A percentile compares a stretch with the other conserved stretches of the same genome.
Conservation (phyloP, 2,329 filamentous ascomycete genomes). For the Polytolypa hystricis region DNA sequence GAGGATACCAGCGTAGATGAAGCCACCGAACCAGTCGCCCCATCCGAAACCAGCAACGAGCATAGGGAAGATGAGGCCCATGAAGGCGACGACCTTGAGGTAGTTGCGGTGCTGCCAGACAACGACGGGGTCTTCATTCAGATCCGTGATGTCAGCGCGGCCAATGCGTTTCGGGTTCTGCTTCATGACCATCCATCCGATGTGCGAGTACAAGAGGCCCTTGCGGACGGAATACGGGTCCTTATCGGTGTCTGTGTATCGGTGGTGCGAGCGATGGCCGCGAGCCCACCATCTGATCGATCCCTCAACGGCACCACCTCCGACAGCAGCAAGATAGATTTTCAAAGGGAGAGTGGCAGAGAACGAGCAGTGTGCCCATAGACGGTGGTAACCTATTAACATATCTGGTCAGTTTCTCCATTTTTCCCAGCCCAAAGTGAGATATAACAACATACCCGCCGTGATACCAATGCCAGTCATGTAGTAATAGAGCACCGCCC, state of each 20-base stretch:
- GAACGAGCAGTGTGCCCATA: slow-evolving; percentile 80
- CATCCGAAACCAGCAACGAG: slow-evolving; percentile 66
- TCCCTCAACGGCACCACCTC: slow-evolving; percentile 73
- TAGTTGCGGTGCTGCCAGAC: slow-evolving; percentile 84
- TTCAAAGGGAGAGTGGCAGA: slow-evolving; percentile 64
- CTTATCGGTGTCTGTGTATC: slow-evolving; percentile 87
- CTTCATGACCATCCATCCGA: slow-evolving; percentile 90
- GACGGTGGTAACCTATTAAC: slow-evolving; percentile 56
- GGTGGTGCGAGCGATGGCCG: slow-evolving; percentile 77
- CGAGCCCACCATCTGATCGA: slow-evolving; percentile 84
- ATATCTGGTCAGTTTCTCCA: not conserved
- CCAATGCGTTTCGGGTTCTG: slow-evolving; percentile 84
- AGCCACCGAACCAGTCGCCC: slow-evolving; percentile 71
- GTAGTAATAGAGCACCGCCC: slow-evolving; percentile 70
- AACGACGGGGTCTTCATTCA: slow-evolving; percentile 76
- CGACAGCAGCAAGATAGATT: slow-evolving; percentile 71
- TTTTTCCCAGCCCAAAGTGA: slow-evolving; percentile 2
- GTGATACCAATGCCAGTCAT: slow-evolving; percentile 72
- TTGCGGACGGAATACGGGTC: slow-evolving; percentile 87
- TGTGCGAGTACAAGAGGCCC: slow-evolving; percentile 70
- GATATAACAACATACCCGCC: slow-evolving; percentile 45
- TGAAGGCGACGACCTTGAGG: slow-evolving; percentile 65
- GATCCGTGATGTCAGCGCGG: slow-evolving; percentile 75
- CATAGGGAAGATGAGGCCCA: slow-evolving; percentile 66
- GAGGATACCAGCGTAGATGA: slow-evolving; percentile 75